phyloP scores from a whole-genome alignment of 177 flowering plant genomes.

The Telopea speciosissima region DNA sequence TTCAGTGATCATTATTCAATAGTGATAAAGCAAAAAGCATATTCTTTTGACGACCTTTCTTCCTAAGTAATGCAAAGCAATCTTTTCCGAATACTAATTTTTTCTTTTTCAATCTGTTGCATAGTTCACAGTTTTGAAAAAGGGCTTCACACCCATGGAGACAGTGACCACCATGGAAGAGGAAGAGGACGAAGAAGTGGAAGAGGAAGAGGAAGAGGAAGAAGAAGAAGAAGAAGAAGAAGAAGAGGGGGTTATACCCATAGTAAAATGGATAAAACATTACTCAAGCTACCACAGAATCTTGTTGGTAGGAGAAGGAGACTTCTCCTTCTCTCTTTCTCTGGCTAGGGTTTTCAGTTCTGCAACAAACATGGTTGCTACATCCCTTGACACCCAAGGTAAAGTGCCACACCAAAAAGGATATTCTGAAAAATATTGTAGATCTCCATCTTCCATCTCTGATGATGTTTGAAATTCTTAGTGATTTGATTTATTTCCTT shows the following conservation, averaged over 20 bases:
- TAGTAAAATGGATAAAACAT: conserved; percentile 13
- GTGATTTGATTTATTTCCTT: too few relatives aligned
- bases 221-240: too few relatives aligned
- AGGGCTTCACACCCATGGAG: too few relatives aligned
- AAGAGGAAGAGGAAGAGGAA: background rate
- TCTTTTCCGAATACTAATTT: too few relatives aligned
- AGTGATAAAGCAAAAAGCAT: too few relatives aligned
- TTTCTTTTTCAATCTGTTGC: too few relatives aligned
- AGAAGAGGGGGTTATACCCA: background rate
- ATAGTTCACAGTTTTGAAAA: too few relatives aligned
- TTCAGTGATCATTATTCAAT: too few relatives aligned
- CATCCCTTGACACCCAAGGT: conserved; percentile 38
- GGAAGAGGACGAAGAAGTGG: background rate
- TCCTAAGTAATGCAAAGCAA: too few relatives aligned
- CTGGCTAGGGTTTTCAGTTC: conserved; percentile 37
- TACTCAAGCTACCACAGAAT: conserved; percentile 22
- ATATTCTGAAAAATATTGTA: too few relatives aligned
- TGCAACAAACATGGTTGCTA: conserved; percentile 40
- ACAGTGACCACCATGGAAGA: background rate
- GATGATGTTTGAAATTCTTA: background rate
- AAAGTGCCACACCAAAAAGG: background rate
- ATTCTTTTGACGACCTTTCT: too few relatives aligned
- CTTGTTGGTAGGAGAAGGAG: conserved; percentile 46
- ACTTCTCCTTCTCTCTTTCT: conserved; percentile 40
- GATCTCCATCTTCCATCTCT: too few relatives aligned